Evolutionary conservation across 2,329 filamentous ascomycete genomes (phyloP), one percentile per base, ranked within the genome.

Genomic region (Alternaria hordeiaustralica): DNA sequence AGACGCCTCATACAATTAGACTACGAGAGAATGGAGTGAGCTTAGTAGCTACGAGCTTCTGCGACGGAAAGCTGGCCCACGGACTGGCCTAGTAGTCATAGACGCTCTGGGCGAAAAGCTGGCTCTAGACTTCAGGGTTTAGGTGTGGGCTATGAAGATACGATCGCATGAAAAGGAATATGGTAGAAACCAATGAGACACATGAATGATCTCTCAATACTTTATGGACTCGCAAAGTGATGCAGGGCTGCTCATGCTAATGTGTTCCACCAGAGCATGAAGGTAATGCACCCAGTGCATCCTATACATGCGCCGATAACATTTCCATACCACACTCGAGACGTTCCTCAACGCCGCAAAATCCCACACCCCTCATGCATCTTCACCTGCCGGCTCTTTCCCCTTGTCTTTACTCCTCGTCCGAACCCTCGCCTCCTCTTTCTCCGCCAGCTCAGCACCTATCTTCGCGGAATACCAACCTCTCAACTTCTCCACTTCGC

Each of bases 401-500:
- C 47, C 67, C 15, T 64, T 59, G 26, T 66, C 69, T 43, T 57
- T 61, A 36, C 63, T 69, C 64, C 68, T 63, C 21, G 66, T 70
- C 57, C 66, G 59, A 11, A 58, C 49, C 43, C 36, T 51, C 43
- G 54, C 65, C 41, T 30, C 63, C 53, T 69, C 67, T 60, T 69
- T 63, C 45, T 60, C 63, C 30, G 69, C 69, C 53, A 72, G 13
- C 56, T 65, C 69, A 51, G 5, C 41, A 58, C 67, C 64, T 0
- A 75, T 69, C 23, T 21, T 62, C 0, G 51, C 50, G 10, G 62
- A 13, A 75, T 75, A 85, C 82, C 82, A 84, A 10, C 28, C 66
- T 63, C 80, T 78, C 65, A 85, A 66, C 65, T 70, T 76, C 63
- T 68, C 71, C 15, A 81, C 83, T 60, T 80, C 77, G 44, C 68